Conservation (phyloP, 2,329 filamentous ascomycete species). For the Stenocarpella maydis region DNA sequence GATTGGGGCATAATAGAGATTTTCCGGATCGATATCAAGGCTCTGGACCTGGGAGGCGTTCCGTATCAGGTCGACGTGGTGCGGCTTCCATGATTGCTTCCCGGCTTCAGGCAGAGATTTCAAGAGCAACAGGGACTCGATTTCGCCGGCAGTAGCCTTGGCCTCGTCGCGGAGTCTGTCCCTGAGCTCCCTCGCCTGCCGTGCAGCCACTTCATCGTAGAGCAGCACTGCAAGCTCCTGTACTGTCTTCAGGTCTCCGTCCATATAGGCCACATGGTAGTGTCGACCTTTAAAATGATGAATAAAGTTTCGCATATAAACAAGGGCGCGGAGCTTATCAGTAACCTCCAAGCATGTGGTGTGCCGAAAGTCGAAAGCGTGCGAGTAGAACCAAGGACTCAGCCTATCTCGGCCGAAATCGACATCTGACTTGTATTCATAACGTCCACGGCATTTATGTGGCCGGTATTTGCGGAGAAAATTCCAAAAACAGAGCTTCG, state of each 20-base stretch:
- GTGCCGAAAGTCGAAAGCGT: neutral
- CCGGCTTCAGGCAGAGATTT: neutral
- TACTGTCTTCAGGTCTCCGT: neutral
- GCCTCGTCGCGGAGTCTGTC: neutral
- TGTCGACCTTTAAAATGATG: neutral
- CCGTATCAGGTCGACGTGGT: neutral
- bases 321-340: rapidly evolving
- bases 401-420: neutral
- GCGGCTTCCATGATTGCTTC: neutral
- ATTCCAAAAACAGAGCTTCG: neutral
- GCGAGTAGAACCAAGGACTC: neutral
- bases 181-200: neutral
- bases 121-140: neutral
- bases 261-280: neutral
- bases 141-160: neutral
- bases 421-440: neutral
- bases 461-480: neutral
- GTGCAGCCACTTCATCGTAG: neutral
- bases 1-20: neutral
- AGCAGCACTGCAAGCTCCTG: neutral
- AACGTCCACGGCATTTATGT: neutral
- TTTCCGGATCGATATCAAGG: neutral
- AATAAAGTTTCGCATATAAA: neutral
- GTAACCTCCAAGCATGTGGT: neutral
- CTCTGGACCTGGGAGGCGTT: neutral